Percentiles rank a stretch among this genome's conserved stretches.
These are phyloP conservation scores for Debaryomycetaceae sp. DNA, from an alignment of 1,139 yeast genomes.

Conservation along the genomic window DNA sequence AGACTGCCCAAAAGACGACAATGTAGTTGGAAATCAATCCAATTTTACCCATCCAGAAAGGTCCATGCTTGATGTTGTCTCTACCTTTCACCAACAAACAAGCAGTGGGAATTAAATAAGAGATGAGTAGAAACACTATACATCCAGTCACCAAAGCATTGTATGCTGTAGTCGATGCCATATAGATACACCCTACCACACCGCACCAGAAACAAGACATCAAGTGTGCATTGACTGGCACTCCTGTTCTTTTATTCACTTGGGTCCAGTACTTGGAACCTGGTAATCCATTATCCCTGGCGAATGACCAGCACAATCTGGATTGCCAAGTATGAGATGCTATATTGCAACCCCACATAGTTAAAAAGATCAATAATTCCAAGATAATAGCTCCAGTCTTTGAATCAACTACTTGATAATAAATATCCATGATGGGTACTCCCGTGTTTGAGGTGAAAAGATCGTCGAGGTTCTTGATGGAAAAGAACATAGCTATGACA, in stretches of 20 bases:
- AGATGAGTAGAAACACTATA: constrained; percentile 31
- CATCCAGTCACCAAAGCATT: constrained; percentile 39
- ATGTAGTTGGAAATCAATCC: constrained; percentile 16
- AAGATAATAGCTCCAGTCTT: constrained; percentile 58
- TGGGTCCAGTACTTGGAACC: constrained; percentile 33
- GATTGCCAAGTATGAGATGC: constrained; percentile 78
- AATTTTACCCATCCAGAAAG: constrained; percentile 47
- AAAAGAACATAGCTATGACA: constrained; percentile 61
- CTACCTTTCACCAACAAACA: constrained; percentile 34
- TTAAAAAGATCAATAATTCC: constrained; percentile 54
- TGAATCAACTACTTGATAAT: constrained; percentile 52
- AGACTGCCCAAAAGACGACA: constrained; percentile 32
- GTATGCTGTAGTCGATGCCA: constrained; percentile 42
- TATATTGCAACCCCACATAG: constrained; percentile 68
- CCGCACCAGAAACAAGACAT: constrained; percentile 36
- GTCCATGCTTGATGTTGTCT: constrained; percentile 33
- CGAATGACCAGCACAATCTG: constrained; percentile 72
- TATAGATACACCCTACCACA: constrained; percentile 36
- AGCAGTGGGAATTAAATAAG: constrained; percentile 31
- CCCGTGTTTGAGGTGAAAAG: constrained; percentile 44
- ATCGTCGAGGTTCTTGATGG: constrained; percentile 47
- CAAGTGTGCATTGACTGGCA: constrained; percentile 35
- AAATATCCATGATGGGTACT: constrained; percentile 62
- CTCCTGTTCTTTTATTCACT: constrained; percentile 27
- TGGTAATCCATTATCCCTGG: constrained; percentile 57